These are phyloP conservation scores for Blastomyces parvus DNA, from an alignment of 2,329 filamentous ascomycete genomes.

Conservation along the genomic window DNA sequence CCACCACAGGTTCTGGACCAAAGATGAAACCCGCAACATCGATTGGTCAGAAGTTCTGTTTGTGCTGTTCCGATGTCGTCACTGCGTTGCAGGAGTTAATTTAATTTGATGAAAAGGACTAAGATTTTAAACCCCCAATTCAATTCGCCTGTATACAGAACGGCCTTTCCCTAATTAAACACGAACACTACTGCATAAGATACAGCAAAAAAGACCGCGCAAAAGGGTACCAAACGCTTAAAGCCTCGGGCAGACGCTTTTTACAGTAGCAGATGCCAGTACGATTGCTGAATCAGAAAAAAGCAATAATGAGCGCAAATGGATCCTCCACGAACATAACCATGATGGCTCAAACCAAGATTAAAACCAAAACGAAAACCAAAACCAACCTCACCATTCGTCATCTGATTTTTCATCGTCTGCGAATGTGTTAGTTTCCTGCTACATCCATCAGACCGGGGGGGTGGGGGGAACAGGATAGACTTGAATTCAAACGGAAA, in stretches of 20 bases:
- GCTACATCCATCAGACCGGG: neutral
- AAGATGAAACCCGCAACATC: too few relatives aligned
- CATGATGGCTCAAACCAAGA: neutral
- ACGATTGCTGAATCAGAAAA: neutral
- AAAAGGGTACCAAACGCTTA: neutral
- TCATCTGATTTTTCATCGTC: constrained; percentile 41
- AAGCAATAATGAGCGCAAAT: neutral
- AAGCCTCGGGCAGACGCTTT: neutral
- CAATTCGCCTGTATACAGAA: neutral
- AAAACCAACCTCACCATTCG: constrained; percentile 32
- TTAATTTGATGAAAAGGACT: neutral
- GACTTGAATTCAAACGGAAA: neutral
- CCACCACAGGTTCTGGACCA: neutral
- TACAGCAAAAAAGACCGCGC: neutral
- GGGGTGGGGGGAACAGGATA: neutral
- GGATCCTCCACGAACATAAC: neutral
- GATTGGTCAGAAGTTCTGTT: too few relatives aligned
- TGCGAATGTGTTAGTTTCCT: constrained; percentile 23
- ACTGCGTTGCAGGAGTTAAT: neutral
- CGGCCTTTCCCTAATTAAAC: neutral
- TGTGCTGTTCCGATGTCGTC: too few relatives aligned
- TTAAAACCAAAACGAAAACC: neutral
- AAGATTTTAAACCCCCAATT: neutral
- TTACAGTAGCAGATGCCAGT: neutral
- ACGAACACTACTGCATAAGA: neutral